phyloP scores from a whole-genome alignment of 768 basidiomycete species.

The Suillus sp. region DNA sequence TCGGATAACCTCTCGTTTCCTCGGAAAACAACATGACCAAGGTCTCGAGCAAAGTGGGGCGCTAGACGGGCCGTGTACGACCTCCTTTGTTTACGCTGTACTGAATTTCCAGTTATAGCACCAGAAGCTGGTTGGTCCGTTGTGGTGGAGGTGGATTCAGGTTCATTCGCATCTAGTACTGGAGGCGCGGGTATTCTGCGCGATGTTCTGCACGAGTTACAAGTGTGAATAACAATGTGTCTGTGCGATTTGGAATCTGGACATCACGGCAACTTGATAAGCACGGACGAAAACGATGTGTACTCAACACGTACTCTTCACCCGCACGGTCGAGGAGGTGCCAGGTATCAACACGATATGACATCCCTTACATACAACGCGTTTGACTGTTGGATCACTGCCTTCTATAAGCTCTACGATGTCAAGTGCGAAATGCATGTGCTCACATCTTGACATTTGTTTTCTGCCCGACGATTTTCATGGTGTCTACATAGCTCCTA shows the following conservation, averaged over 20 bases:
- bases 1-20: slow-evolving; percentile 53
- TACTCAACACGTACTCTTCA: slow-evolving; percentile 54
- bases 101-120: slow-evolving; percentile 4
- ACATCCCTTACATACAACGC: slow-evolving; percentile 75
- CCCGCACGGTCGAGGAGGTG: slow-evolving; percentile 59
- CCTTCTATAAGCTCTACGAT: background rate
- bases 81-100: slow-evolving; percentile 18
- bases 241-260: slow-evolving; percentile 50
- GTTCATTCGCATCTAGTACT: slow-evolving; percentile 19
- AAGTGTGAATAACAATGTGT: slow-evolving; percentile 59
- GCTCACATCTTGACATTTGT: slow-evolving; percentile 77
- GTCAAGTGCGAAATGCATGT: background rate
- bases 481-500: slow-evolving; percentile 60
- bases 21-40: slow-evolving; percentile 67
- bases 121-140: background rate
- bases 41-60: slow-evolving; percentile 63
- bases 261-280: slow-evolving; percentile 27
- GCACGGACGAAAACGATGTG: background rate
- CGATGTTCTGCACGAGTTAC: slow-evolving; percentile 55
- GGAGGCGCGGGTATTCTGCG: slow-evolving; percentile 73
- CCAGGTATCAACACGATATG: slow-evolving; percentile 68
- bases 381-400: slow-evolving; percentile 85
- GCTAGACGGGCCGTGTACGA: slow-evolving; percentile 41
- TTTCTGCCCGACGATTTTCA: slow-evolving; percentile 74
- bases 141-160: background rate